Percentiles rank a stretch among this genome's conserved stretches.
These are phyloP conservation scores for Aspergillus ochraceoroseus DNA, from an alignment of 2,329 filamentous ascomycete species.

Conservation along the genomic window DNA sequence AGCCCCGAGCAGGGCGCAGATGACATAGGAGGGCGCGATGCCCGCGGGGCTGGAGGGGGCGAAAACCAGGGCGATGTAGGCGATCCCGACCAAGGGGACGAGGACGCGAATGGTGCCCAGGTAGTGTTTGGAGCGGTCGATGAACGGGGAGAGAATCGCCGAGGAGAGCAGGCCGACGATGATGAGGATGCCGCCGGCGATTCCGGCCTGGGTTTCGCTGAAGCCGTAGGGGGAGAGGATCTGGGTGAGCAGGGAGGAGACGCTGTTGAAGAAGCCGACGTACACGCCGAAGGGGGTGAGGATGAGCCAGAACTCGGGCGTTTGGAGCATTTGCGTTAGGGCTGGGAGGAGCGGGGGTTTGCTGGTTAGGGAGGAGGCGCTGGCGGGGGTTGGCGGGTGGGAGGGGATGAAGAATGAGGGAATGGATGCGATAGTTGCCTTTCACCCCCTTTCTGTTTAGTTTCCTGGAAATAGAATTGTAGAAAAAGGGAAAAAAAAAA, in stretches of 20 bases:
- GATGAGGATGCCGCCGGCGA: slow-evolving; percentile 84
- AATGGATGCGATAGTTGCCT: slow-evolving; percentile 61
- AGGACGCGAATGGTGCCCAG: slow-evolving; percentile 66
- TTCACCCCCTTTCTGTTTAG: no score
- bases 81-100: slow-evolving; percentile 67
- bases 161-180: slow-evolving; percentile 75
- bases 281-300: slow-evolving; percentile 76
- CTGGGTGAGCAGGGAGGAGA: slow-evolving; percentile 84
- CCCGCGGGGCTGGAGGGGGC: slow-evolving; percentile 58
- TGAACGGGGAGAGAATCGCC: slow-evolving; percentile 71
- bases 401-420: slow-evolving; percentile 79
- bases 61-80: slow-evolving; percentile 75
- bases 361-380: slow-evolving; percentile 58
- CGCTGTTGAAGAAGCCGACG: slow-evolving; percentile 89
- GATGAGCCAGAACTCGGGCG: slow-evolving; percentile 72
- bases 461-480: no score
- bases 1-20: slow-evolving; percentile 73
- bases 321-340: slow-evolving; percentile 53
- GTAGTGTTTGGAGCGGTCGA: slow-evolving; percentile 80
- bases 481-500: no score
- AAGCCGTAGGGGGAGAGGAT: slow-evolving; percentile 83
- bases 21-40: slow-evolving; percentile 60
- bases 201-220: slow-evolving; percentile 76
- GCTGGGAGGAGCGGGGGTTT: slow-evolving; percentile 52
- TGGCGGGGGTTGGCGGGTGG: slow-evolving; percentile 69